Conservation (phyloP, 768 basidiomycete species). For the Rhodocollybia butyracea region DNA sequence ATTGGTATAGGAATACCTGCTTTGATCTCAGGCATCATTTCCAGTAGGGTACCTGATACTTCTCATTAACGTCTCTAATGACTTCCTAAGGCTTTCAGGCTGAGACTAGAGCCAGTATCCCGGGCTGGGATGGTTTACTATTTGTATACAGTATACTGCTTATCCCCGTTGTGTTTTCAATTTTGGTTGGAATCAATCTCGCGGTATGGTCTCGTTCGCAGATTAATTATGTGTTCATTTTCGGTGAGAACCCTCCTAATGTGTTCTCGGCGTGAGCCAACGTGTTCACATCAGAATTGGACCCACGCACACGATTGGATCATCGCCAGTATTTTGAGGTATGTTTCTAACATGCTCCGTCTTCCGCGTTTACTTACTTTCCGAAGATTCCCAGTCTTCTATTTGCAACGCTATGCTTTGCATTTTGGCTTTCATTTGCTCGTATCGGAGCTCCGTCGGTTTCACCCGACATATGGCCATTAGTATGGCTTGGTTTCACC, state of each 20-base stretch:
- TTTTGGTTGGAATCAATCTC: constrained; percentile 83
- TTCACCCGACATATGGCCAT: constrained; percentile 72
- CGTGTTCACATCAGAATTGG: constrained; percentile 49
- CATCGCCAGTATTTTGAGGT: constrained; percentile 70
- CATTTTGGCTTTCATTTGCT: constrained; percentile 83
- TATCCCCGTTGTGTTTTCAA: constrained; percentile 70
- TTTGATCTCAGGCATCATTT: constrained; percentile 56
- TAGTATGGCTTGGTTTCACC: constrained; percentile 74
- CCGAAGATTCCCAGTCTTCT: constrained; percentile 75
- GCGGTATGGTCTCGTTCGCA: constrained; percentile 69
- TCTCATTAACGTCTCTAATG: neutral
- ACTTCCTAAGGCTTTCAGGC: constrained; percentile 47
- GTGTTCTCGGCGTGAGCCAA: neutral
- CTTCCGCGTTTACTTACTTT: neutral
- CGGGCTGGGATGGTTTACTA: constrained; percentile 71
- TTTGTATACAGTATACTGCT: constrained; percentile 74
- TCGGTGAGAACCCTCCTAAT: constrained; percentile 47
- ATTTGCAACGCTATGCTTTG: constrained; percentile 68
- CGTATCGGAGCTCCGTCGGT: constrained; percentile 52
- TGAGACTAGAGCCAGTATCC: constrained; percentile 49
- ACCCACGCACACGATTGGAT: constrained; percentile 69
- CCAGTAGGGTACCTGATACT: constrained; percentile 37
- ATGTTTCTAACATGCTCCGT: constrained; percentile 8
- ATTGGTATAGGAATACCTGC: constrained; percentile 75
- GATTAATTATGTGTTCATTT: constrained; percentile 94